Conservation (phyloP, 768 basidiomycete genomes). For the Agrocybe pediades region DNA sequence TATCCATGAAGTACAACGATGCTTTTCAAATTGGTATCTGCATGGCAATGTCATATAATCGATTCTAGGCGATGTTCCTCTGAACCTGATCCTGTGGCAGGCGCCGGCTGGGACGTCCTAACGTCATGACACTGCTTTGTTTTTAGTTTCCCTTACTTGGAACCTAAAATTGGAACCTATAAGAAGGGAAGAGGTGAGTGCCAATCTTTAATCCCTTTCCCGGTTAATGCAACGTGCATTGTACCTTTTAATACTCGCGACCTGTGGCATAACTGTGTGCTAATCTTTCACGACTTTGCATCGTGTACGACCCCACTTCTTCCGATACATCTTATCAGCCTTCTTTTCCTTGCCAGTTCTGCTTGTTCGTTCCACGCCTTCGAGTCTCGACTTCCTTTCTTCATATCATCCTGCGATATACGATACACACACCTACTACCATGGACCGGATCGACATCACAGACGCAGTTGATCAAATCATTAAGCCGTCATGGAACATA, state of each 20-base stretch:
- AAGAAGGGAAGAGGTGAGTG: not conserved
- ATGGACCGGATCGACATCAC: not conserved
- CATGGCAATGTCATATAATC: not conserved
- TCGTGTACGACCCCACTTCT: conserved; percentile 1
- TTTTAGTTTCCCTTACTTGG: not conserved
- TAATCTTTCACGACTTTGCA: conserved; percentile 4
- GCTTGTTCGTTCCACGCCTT: not conserved
- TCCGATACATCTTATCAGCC: conserved; percentile 2
- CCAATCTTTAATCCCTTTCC: not conserved
- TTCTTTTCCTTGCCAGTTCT: not conserved
- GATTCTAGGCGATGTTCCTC: not conserved
- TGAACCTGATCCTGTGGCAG: not conserved
- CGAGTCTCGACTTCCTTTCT: not conserved
- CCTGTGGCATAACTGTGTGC: not conserved
- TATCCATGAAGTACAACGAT: not conserved
- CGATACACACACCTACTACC: not conserved
- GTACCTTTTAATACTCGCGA: not conserved
- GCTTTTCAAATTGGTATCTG: not conserved
- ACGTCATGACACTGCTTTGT: not conserved
- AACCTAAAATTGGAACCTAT: not conserved
- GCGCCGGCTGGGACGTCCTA: not conserved
- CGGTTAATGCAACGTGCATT: conserved; percentile 9
- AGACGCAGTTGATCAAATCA: not conserved
- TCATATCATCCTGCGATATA: not conserved
- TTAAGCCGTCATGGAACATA: conserved; percentile 2